These are phyloP conservation scores for Fusarium bactridioides DNA, from an alignment of 2,329 filamentous ascomycete genomes.

Conservation along the genomic window DNA sequence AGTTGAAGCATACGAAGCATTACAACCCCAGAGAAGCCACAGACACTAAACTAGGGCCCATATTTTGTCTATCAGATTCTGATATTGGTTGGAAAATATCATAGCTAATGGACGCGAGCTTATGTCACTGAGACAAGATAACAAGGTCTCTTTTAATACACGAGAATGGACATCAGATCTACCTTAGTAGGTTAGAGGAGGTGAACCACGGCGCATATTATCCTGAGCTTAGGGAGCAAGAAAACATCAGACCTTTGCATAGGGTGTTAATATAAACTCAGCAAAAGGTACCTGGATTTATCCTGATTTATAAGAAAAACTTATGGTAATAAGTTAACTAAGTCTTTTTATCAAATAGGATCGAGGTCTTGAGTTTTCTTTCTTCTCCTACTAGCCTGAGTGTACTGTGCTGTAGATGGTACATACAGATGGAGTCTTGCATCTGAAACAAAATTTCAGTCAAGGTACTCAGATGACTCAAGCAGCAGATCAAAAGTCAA, in stretches of 20 bases:
- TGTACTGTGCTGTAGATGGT: background rate
- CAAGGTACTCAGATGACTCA: slow-evolving; percentile 17
- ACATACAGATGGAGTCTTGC: background rate
- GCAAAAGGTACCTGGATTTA: background rate
- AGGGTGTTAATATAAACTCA: background rate
- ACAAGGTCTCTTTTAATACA: background rate
- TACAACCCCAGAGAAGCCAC: background rate
- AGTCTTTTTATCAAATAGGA: background rate
- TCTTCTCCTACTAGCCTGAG: background rate
- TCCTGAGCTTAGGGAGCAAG: background rate
- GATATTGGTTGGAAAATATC: background rate
- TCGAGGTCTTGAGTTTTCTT: background rate
- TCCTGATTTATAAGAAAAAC: background rate
- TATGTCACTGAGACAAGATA: background rate
- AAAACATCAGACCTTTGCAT: background rate
- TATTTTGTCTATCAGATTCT: background rate
- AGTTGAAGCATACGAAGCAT: background rate
- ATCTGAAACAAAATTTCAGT: background rate
- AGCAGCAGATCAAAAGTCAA: background rate
- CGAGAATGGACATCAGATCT: background rate
- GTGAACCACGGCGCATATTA: background rate
- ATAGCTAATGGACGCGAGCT: background rate
- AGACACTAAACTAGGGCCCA: background rate
- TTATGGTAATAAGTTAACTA: background rate
- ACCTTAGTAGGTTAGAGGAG: background rate